These are phyloP conservation scores for Sarocladiaceae sp. DNA, from an alignment of 2,329 filamentous ascomycete species.

Conservation along the genomic window DNA sequence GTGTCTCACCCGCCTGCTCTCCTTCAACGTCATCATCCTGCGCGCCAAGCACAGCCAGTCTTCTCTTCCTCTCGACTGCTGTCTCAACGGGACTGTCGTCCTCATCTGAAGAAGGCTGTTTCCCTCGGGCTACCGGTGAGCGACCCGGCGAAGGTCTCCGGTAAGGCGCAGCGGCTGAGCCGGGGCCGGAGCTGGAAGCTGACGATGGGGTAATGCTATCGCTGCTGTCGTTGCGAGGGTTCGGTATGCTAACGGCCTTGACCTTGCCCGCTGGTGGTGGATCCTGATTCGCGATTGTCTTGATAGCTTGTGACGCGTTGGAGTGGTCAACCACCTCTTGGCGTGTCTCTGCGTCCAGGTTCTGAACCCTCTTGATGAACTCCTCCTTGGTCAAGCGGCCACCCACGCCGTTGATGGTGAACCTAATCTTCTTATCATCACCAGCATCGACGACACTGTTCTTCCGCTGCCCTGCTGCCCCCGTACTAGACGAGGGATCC, in stretches of 20 bases:
- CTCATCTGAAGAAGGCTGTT: slow-evolving; percentile 3
- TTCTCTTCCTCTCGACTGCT: slow-evolving; percentile 63
- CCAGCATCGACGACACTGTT: slow-evolving; percentile 43
- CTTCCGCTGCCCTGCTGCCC: slow-evolving; percentile 31
- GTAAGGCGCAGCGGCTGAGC: slow-evolving; percentile 17
- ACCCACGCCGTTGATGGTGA: slow-evolving; percentile 71
- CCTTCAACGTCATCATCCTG: slow-evolving; percentile 36
- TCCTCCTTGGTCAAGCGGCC: slow-evolving; percentile 75
- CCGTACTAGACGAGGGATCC: neutral
- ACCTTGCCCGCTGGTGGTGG: slow-evolving; percentile 12
- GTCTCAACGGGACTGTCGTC: slow-evolving; percentile 46
- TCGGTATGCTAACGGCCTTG: slow-evolving; percentile 10
- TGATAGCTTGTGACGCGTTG: slow-evolving; percentile 41
- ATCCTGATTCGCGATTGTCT: slow-evolving; percentile 44
- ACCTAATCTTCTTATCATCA: slow-evolving; percentile 69
- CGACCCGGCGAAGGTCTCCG: slow-evolving; percentile 20
- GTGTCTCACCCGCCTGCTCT: slow-evolving; percentile 58
- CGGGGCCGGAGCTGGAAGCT: slow-evolving; percentile 13
- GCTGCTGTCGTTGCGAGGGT: slow-evolving; percentile 17
- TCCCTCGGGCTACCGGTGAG: neutral
- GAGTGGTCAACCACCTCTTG: slow-evolving; percentile 50
- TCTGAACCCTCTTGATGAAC: slow-evolving; percentile 70
- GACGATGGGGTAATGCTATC: slow-evolving; percentile 13
- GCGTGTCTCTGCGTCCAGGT: slow-evolving; percentile 63
- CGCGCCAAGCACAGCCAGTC: slow-evolving; percentile 49